Evolutionary conservation across 139 green algal species (phyloP), one percentile per base, ranked within the genome.

Genomic region (Auxenochlorella pyrenoidosa): DNA sequence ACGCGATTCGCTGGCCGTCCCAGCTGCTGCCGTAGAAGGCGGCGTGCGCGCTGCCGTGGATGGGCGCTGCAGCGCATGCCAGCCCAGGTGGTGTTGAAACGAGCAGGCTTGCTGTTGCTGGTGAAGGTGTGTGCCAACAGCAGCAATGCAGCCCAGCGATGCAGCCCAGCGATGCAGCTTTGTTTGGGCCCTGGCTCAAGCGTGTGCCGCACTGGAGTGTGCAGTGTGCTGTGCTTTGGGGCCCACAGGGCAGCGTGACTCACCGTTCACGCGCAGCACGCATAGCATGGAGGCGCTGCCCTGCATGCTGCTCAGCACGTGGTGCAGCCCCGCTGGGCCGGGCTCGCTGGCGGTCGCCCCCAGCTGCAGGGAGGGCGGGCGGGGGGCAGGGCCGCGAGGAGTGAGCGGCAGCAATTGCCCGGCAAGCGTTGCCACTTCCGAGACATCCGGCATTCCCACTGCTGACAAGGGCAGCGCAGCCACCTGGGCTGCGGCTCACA

Each of bases 11-110:
- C 54, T 91, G 66, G 15, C 89, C 89, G 65, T 81, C 83, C 89
- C 89, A 91, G 66, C 65, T 63, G 66, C 71, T 47, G 77, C 89
- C 89, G 71, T 83, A 78, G 44, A 89, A 87, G 1, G 89, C 89
- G 54, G 89, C 89, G 65, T 90, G 79, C 16, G 82, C 79, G 59
- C 38, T 68, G 54, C 84, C 84, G 22, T 88, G 84, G 26, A 88
- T 38, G 28, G 73, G 72, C 6, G 68, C 44, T 80, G 82, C 82
- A 72, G 78, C 30, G 32, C 22, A 18, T 32, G 30, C n/a, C 19
- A 16, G 58, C 59, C 5, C 19, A 79, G 66, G 66, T 26, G 30
- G 21, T 19, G 15, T 22, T 78, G 18, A 6, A 78, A 21, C 34
- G 47, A 54, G 47, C 6, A 54, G 10, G 47, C 34, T 51, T 44